Base-by-base conservation (phyloP, 129 eudicot genomes). In the Artemisia argyi region DNA sequence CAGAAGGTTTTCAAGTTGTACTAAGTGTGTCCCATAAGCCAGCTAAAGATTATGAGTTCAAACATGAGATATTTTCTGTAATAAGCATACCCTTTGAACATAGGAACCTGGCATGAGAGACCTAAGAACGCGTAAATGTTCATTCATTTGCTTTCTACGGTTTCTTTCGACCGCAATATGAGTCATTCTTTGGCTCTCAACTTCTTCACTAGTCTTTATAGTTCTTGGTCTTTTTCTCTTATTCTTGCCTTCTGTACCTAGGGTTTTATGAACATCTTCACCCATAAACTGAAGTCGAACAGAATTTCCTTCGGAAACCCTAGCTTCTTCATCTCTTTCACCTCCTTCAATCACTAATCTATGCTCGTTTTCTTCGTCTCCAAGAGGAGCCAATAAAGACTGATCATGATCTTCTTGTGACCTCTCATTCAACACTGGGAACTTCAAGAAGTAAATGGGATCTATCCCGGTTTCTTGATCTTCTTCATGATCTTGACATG, bases 41-140 rank as follows among this genome's bases (percentile, higher is more conserved):
- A 39, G 46, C 46, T 6, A 39, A 39, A 7, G 46, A 39, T 39
- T 6, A 39, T 39, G 46, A 39, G 10, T 39, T 39, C 10, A 32
- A 32, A 32, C 42, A 39, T 6, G 46, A 39, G 46, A 7, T 39
- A 39, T 39, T 39, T 7, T 1, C 46, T 39, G 46, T 6, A 39
- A 39, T 39, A 39, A 39, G 46, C 20, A 9, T 93, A 93, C 98
- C 96, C 98, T 82, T 85, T 93, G 98, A 9, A 93, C 97, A 47
- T 89, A 93, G 55, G 98, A 89, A 68, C 97, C 90, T 0, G 98
- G 98, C 98, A 94, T 94, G 88, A 94, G 98, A 73, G 97, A 86
- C 74, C 97, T 79, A 61, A 94, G 69, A 47, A 94, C 98, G 0
- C 97, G 87, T 79, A 94, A 89, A 88, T 94, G 98, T 71, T 94